Conservation (phyloP, 192 early-diverging fungal species). For the Gamsiella multidivaricata region DNA sequence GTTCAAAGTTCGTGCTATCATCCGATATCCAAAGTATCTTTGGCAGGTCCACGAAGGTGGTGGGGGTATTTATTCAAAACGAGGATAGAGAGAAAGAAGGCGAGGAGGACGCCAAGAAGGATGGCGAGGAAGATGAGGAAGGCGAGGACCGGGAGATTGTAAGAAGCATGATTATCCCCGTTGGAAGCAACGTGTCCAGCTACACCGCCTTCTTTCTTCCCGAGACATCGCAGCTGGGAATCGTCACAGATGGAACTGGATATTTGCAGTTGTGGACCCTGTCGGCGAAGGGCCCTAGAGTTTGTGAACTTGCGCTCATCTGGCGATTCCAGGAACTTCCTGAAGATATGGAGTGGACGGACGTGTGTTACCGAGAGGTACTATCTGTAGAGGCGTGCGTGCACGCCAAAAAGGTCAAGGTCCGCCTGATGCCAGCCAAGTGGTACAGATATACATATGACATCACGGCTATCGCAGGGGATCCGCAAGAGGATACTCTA, state of each 20-base stretch:
- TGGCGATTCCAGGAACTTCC: too few relatives aligned
- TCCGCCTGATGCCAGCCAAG: too few relatives aligned
- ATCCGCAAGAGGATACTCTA: too few relatives aligned
- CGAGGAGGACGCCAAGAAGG: too few relatives aligned
- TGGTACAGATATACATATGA: too few relatives aligned
- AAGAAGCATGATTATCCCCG: background rate
- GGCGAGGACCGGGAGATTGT: background rate
- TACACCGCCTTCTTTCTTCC: background rate
- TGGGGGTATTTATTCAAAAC: background rate
- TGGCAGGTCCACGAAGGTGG: background rate
- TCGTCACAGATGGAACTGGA: background rate
- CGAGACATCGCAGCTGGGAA: background rate
- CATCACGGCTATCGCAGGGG: too few relatives aligned
- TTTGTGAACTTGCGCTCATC: background rate
- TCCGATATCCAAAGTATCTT: background rate
- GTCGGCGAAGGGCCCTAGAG: background rate
- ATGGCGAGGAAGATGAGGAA: too few relatives aligned
- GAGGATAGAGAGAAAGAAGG: too few relatives aligned
- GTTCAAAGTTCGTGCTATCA: background rate
- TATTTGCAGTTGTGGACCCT: slow-evolving; percentile 10
- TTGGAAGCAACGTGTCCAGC: background rate
- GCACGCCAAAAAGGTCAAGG: too few relatives aligned
- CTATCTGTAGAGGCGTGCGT: too few relatives aligned
- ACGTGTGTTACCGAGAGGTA: too few relatives aligned
- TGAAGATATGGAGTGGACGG: too few relatives aligned